Evolutionary conservation across 495 filamentous ascomycete species (phyloP), one percentile per base, ranked within the genome.

Genomic region (Aspergillus diversus): DNA sequence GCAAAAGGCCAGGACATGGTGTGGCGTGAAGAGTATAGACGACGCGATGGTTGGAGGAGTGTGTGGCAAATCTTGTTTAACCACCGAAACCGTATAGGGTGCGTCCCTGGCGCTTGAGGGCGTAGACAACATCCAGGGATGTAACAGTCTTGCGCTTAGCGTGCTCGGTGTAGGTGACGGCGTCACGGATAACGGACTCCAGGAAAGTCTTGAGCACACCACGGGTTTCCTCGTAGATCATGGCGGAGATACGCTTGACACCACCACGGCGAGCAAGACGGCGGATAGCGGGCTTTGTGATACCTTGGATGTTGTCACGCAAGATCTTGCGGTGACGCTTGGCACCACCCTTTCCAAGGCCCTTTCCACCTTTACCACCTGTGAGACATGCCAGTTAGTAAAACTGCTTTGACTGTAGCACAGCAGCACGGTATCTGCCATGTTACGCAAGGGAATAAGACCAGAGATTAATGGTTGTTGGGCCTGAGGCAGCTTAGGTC

Each of bases 321-420:
- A 99, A 86, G 84, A 99, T 97, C 90, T 98, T 99, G 72, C 95
- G 90, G 80, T 97, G 92, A 81, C 93, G 93, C 90, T 97, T 97
- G 84, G 94, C 93, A 71, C 96, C 93, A 76, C 93, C 93, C 84
- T 97, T 97, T 73, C 86, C 86, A 76, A 89, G 86, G 72, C 86
- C 86, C 73, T 89, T 89, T 80, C 93, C 93, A 79, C 93, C 93
- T 83, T 96, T 96, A 77, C 92, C 92, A 78, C 92, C 91, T 92
- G 71, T 75, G n/a, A 6, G 21, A 27, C 21, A 27, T 27, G 2
- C 21, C 21, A 27, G 21, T 27, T 27, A 27, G 21, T 27, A 27
- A 27, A 27, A 27, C 1, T 27, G 21, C 21, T 27, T 27, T 27
- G 21, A 27, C 21, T 27, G 21, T 27, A 27, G 21, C 21, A 27